phyloP scores from a whole-genome alignment of 2,329 filamentous ascomycete species.

The Graphilbum fragrans region DNA sequence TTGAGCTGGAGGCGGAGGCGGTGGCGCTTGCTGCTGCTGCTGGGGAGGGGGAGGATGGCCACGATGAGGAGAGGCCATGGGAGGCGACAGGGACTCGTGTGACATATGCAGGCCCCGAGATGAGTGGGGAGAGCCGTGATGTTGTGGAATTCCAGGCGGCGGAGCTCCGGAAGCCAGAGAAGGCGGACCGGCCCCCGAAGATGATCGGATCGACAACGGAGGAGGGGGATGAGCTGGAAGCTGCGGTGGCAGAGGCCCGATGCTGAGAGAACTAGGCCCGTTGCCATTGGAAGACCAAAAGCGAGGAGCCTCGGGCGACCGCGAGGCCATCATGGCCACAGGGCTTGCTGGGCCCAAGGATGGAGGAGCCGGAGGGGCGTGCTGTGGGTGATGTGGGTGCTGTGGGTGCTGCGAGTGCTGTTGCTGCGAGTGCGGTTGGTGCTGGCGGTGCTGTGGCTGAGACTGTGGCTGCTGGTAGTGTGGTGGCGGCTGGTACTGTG shows the following conservation, averaged over 20 bases:
- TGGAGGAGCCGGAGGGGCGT: too few species aligned
- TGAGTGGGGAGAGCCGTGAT: not conserved
- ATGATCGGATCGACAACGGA: constrained; percentile 8
- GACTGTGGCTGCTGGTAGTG: too few species aligned
- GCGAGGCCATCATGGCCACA: too few species aligned
- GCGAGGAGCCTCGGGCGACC: too few species aligned
- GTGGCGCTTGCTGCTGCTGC: not conserved
- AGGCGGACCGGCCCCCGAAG: constrained; percentile 1
- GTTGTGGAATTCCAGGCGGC: not conserved
- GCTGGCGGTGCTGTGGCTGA: too few species aligned
- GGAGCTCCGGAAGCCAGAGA: constrained; percentile 1
- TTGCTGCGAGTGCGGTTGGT: too few species aligned
- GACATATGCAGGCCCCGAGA: not conserved
- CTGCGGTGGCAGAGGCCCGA: not conserved
- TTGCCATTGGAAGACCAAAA: too few species aligned
- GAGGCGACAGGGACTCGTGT: constrained; percentile 2
- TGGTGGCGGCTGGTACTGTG: too few species aligned
- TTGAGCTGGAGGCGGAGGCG: constrained; percentile 2
- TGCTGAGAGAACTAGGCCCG: too few species aligned
- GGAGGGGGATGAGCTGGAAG: constrained; percentile 7
- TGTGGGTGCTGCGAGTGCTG: too few species aligned
- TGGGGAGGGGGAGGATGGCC: not conserved
- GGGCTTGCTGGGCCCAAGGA: too few species aligned
- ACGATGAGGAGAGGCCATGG: constrained; percentile 1
- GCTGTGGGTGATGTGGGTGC: too few species aligned